phyloP scores from a whole-genome alignment of 2,329 filamentous ascomycete genomes.

The Fusarium pseudograminearum region DNA sequence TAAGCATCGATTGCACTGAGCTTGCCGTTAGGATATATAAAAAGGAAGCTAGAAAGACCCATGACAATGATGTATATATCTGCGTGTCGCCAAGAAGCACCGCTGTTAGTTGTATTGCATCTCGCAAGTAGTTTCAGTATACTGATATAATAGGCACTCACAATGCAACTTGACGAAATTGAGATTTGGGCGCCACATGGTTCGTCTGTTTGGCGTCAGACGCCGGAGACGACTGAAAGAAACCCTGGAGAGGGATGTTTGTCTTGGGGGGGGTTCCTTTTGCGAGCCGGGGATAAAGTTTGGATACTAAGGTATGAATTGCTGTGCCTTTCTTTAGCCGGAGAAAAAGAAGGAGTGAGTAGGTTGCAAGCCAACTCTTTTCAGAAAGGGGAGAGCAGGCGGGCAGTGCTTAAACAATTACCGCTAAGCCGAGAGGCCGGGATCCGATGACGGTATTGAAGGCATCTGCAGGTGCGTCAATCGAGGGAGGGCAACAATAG shows the following conservation, averaged over 20 bases:
- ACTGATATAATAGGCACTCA: slow-evolving; percentile 22
- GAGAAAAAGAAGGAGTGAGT: slow-evolving; percentile 3
- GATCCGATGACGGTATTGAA: slow-evolving; percentile 16
- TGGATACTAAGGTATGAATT: not conserved
- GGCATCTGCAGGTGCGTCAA: slow-evolving; percentile 25
- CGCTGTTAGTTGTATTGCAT: slow-evolving; percentile 19
- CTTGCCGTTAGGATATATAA: slow-evolving; percentile 44
- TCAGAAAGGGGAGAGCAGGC: slow-evolving; percentile 9
- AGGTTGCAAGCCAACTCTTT: slow-evolving; percentile 26
- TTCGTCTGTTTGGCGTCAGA: slow-evolving; percentile 17
- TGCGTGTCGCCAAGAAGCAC: slow-evolving; percentile 13
- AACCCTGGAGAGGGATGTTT: not conserved
- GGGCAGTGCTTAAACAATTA: slow-evolving; percentile 38
- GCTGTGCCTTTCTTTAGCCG: slow-evolving; percentile 31
- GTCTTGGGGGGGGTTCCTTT: slow-evolving; percentile 2
- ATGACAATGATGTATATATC: slow-evolving; percentile 46
- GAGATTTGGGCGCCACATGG: slow-evolving; percentile 43
- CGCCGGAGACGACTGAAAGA: slow-evolving; percentile 14
- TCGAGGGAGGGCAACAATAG: slow-evolving; percentile 32
- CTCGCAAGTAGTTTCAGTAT: not conserved
- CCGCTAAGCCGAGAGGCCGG: slow-evolving; percentile 16
- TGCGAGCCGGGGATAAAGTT: slow-evolving; percentile 14
- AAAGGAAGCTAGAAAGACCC: slow-evolving; percentile 38
- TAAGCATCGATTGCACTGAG: slow-evolving; percentile 59
- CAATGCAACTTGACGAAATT: slow-evolving; percentile 49